Evolutionary conservation across 164 flowering plant species (phyloP), one percentile per base, ranked within the genome.

Genomic region (Chimonanthus salicifolius): DNA sequence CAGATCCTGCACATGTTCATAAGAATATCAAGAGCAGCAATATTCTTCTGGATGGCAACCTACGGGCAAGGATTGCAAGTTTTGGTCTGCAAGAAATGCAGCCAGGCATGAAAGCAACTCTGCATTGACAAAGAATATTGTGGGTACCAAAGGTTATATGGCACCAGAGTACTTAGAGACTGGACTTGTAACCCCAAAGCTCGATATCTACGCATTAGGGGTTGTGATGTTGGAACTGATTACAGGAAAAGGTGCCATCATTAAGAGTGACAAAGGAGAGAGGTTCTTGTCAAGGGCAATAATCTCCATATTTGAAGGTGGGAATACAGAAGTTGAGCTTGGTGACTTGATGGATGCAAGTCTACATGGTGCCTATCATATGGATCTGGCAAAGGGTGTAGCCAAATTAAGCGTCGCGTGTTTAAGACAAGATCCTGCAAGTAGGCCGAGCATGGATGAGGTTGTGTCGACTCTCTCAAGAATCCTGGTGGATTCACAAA

Each of bases 231-330:
- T 71, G 7, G 71, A 75, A 70, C 0, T 58, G 11, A 33, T 75
- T 54, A 43, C 71, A 0, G 78, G 78, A 9, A 64, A 54, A 7
- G 69, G 70, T 7, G 77, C 74, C 18, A 51, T 86, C 0, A 64
- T 84, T 70, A 58, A 81, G 33, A 68, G 83, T 72, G 88, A 87
- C 15, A 44, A 11, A 16, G 63, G 60, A 18, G 46, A 70, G 4
- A 54, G 1, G 47, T 15, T 50, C 18, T 18, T 65, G 20, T 43
- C 69, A 16, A 63, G 51, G 62, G 62, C 69, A 69, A 64, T 72
- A 5, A 3, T 50, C 2, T 58, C 65, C 11, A 9, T 46, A 6
- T 10, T 74, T 43, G 16, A 18, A 3, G 67, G 62, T 58, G 71
- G 20, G 16, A 49, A 74, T 13, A 67, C 18, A 1, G 62, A 13